phyloP scores from a whole-genome alignment of 2,329 filamentous ascomycete species.

The Sporothrix variecibatus region DNA sequence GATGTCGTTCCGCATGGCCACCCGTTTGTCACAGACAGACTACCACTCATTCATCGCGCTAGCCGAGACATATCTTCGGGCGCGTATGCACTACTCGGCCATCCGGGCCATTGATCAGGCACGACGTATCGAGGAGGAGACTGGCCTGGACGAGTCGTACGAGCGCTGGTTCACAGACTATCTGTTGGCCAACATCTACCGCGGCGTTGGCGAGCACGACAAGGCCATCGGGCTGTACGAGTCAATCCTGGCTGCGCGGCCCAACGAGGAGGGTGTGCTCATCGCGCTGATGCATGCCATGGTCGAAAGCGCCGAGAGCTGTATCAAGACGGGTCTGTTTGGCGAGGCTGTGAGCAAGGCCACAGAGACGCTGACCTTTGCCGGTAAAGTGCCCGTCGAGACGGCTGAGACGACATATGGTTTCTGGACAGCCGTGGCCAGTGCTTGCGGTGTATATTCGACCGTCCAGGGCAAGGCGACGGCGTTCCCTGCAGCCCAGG shows the following conservation, averaged over 20 bases:
- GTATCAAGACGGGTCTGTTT: slow-evolving; percentile 80
- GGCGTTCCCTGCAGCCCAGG: slow-evolving; percentile 61
- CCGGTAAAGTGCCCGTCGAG: slow-evolving; percentile 59
- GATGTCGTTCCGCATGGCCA: slow-evolving; percentile 84
- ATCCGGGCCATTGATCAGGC: slow-evolving; percentile 88
- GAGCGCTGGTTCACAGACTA: slow-evolving; percentile 96
- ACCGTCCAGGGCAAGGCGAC: slow-evolving; percentile 68
- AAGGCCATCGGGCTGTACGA: slow-evolving; percentile 77
- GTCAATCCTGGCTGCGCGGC: slow-evolving; percentile 66
- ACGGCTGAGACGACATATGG: slow-evolving; percentile 75
- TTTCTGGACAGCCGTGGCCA: slow-evolving; percentile 89
- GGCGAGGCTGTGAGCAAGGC: slow-evolving; percentile 77
- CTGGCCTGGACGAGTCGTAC: slow-evolving; percentile 54
- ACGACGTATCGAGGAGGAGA: slow-evolving; percentile 67
- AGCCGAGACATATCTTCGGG: slow-evolving; percentile 96
- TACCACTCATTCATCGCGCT: slow-evolving; percentile 96
- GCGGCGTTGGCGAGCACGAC: slow-evolving; percentile 88
- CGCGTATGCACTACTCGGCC: slow-evolving; percentile 90
- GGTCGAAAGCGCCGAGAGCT: slow-evolving; percentile 76
- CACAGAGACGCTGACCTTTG: slow-evolving; percentile 67
- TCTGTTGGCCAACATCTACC: slow-evolving; percentile 92
- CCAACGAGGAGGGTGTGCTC: slow-evolving; percentile 79
- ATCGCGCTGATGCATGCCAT: slow-evolving; percentile 87
- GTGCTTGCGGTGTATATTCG: slow-evolving; percentile 83
- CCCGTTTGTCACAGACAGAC: slow-evolving; percentile 78